Base-by-base conservation (phyloP, 1,284 basidiomycete genomes). In the Grifola frondosa region DNA sequence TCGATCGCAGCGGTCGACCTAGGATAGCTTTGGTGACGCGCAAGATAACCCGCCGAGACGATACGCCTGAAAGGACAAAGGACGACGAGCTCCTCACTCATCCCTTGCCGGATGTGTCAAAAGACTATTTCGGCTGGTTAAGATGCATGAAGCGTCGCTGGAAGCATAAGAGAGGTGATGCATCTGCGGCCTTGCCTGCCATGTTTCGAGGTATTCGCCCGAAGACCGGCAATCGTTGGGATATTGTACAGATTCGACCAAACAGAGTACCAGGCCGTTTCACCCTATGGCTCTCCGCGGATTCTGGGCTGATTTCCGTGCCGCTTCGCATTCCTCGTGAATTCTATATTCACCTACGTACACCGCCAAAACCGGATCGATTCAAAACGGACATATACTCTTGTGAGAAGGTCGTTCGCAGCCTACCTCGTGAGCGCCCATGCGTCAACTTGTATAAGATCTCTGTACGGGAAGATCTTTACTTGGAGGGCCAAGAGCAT, bases 321-420 rank as follows among this genome's bases (percentile, higher is more conserved):
- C 84, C 88, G 8, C 71, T 99, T 15, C 84, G 90, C 4, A 86
- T 99, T 30, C 88, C 91, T 1, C 81, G 95, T 37, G 83, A 94
- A 59, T 96, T 98, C 63, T 99, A 97, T 63, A 74, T 99, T 48
- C 94, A 97, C 62, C 76, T 97, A 52, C 88, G 95, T 61, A 75
- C 74, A 2, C 64, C 74, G 2, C 82, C 86, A 0, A 73, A 73
- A 30, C 67, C 74, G 4, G 75, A 73, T 5, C 70, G 85, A 6
- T 96, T 97, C 67, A 78, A 73, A 26, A 69, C 75, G 1, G 77
- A 83, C 20, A 71, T 78, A 48, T 97, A 97, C 63, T 63, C 77
- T 10, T 78, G 76, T 47, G 86, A 91, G 52, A 81, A 85, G 46
- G 85, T 96, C 5, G 77, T 80, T 2, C 77, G 88, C 24, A 88